Evolutionary conservation across 306 rosid genomes (phyloP), one percentile per base, ranked within the genome.

Genomic region (Delonix regia): DNA sequence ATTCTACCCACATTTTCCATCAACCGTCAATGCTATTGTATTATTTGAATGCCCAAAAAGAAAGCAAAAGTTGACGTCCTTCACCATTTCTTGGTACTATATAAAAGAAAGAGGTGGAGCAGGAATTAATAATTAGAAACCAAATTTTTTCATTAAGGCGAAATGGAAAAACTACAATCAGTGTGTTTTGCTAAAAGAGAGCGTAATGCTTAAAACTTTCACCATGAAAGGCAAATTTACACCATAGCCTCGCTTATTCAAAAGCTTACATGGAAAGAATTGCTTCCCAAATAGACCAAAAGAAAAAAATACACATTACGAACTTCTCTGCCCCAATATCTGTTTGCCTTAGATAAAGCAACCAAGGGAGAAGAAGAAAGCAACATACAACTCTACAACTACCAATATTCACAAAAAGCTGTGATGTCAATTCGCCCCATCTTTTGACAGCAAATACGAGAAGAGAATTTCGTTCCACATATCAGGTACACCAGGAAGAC

Each of bases 401-500:
- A 25, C 33, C 30, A 44, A 10, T 55, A 75, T 56, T 81, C 75
- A 79, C 30, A 22, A 64, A 63, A 38, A 73, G 33, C 24, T 79
- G 45, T 66, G 22, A 70, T 30, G 82, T 45, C 41, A 79, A 57
- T 39, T 64, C 74, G 65, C 59, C 38, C 39, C 64, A 67, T 74
- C 78, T 48, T 66, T 73, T 42, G 82, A 74, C 15, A 87, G 85
- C 67, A 87, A 80, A 81, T 84, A 72, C 4, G 89, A 88, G 77
- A 95, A 79, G 73, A 95, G 88, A 87, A 95, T 88, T 84, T 95
- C 94, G 60, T 95, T 95, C 98, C 99, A 95, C 87, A 86, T 86
- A 81, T 95, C 99, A 86, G 99, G 99, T 74, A 95, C 99, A 48
- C 99, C 99, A 0, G 99, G 99, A 7, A 92, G 89, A 80, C 98